Percentiles rank a stretch among this genome's conserved stretches.
phyloP scores from a whole-genome alignment of 2,329 filamentous ascomycete species.

The Aspergillus sp. region DNA sequence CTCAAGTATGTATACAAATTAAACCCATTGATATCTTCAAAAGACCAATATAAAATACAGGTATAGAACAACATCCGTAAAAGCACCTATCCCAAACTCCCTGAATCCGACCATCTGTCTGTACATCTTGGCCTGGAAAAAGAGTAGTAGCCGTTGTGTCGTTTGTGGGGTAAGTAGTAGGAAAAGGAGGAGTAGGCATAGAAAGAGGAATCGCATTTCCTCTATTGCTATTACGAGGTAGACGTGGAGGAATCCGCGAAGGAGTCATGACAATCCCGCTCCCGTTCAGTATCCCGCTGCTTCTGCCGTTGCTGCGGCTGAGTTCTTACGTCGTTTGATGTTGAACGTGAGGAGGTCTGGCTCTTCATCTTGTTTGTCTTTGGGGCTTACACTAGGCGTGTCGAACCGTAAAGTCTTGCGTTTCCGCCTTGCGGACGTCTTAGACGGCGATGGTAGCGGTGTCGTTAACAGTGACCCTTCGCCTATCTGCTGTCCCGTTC shows the following conservation, averaged over 20 bases:
- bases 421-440: slow-evolving; percentile 5
- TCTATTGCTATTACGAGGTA: not conserved
- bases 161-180: not conserved
- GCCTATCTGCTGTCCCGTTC: not conserved
- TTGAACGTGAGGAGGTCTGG: slow-evolving; percentile 9
- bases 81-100: too few relatives aligned
- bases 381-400: not conserved
- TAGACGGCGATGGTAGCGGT: not conserved
- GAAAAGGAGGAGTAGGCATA: not conserved
- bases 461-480: not conserved
- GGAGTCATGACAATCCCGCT: slow-evolving; percentile 16
- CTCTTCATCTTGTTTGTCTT: slow-evolving; percentile 3
- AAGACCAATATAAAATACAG: too few relatives aligned
- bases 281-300: slow-evolving; percentile 8
- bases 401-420: slow-evolving; percentile 5
- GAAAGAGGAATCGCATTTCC: not conserved
- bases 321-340: slow-evolving; percentile 8
- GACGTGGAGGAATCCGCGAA: slow-evolving; percentile 1
- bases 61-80: too few relatives aligned
- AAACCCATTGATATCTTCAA: too few relatives aligned
- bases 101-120: too few relatives aligned
- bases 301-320: not conserved
- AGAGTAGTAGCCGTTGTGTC: not conserved
- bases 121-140: not conserved
- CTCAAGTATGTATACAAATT: too few relatives aligned